These are phyloP conservation scores for Mycena polygramma DNA, from an alignment of 768 basidiomycete species.

Conservation along the genomic window DNA sequence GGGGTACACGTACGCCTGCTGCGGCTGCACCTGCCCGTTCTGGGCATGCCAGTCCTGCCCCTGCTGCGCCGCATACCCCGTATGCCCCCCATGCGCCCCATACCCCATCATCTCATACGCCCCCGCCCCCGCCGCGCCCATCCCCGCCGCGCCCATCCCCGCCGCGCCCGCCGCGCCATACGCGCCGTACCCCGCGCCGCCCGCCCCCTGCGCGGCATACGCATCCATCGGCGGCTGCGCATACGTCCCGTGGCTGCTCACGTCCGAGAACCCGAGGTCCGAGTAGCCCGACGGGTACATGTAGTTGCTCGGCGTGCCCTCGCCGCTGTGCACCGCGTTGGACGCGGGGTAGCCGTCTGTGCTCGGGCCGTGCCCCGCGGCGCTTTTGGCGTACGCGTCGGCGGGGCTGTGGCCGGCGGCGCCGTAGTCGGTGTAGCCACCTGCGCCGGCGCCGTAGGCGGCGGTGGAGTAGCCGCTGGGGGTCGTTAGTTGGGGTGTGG, in stretches of 20 bases:
- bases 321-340: conserved; percentile 29
- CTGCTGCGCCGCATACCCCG: conserved; percentile 40
- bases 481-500: background rate
- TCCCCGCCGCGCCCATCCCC: conserved; percentile 1
- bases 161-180: too few relatives aligned
- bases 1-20: conserved; percentile 30
- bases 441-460: conserved; percentile 33
- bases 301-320: conserved; percentile 36
- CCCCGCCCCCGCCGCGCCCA: conserved; percentile 7
- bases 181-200: conserved; percentile 44
- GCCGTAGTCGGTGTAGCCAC: conserved; percentile 33
- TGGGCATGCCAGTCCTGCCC: conserved; percentile 31
- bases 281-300: conserved; percentile 38
- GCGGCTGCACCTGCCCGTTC: background rate
- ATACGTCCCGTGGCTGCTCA: conserved; percentile 52
- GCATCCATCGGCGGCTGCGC: conserved; percentile 47
- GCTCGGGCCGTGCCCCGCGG: background rate
- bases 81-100: conserved; percentile 51
- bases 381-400: conserved; percentile 39
- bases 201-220: conserved; percentile 40
- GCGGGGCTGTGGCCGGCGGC: conserved; percentile 6
- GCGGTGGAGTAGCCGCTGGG: conserved; percentile 11
- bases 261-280: conserved; percentile 49
- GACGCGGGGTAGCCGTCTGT: conserved; percentile 14
- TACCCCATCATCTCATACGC: conserved; percentile 42